phyloP scores from a whole-genome alignment of 108 stramenopile genomes.

The Fragilariopsis cylindrus region DNA sequence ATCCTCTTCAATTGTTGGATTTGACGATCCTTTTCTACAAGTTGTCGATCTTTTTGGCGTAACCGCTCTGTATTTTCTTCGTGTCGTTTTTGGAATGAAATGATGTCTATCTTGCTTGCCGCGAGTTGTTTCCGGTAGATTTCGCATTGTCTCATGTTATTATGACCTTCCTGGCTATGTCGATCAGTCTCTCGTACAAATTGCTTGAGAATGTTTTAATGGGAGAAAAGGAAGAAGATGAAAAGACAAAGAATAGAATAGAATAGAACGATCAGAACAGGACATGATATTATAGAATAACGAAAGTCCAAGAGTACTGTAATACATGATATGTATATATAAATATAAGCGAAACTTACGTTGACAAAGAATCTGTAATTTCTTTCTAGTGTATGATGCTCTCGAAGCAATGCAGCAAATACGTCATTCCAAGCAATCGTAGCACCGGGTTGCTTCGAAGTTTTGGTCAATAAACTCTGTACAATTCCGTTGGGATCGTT shows the following conservation, averaged over 20 bases:
- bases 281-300: no score
- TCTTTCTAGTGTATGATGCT: slow-evolving; percentile 1
- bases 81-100: background rate
- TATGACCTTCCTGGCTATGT: background rate
- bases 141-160: background rate
- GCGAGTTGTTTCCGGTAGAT: slow-evolving; percentile 11
- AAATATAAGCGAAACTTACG: background rate
- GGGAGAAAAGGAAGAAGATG: background rate
- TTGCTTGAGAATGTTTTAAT: background rate
- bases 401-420: background rate
- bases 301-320: no score
- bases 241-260: no score
- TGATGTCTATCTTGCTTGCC: background rate
- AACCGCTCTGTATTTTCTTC: slow-evolving; percentile 3
- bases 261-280: no score
- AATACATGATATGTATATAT: no score
- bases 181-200: slow-evolving; percentile 8
- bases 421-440: slow-evolving; percentile 2
- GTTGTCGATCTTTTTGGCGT: slow-evolving; percentile 1
- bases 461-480: slow-evolving; percentile 45
- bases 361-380: slow-evolving; percentile 1
- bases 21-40: background rate
- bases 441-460: slow-evolving; percentile 9
- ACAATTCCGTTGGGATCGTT: slow-evolving; percentile 10
- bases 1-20: slow-evolving; percentile 10